Evolutionary conservation across 192 early-diverging fungal genomes (phyloP).

Genomic region (Backusella macrospora): DNA sequence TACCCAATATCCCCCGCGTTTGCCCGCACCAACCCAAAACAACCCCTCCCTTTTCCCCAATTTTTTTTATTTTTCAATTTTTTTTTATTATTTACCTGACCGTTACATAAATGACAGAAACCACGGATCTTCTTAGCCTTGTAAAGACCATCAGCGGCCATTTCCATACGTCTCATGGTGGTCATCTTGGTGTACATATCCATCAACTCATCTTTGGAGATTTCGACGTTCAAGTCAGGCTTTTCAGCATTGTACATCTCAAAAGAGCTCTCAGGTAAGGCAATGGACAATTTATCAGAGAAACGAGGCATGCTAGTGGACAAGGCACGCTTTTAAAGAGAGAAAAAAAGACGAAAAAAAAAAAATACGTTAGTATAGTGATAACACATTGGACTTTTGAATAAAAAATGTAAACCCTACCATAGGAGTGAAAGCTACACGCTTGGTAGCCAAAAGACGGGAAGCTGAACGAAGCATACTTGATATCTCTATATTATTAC

Average conservation of each 20-base stretch:
- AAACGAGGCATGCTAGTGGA: slow-evolving; percentile 28
- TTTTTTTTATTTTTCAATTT: slow-evolving; percentile 16
- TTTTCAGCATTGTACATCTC: slow-evolving; percentile 83
- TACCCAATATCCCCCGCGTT: slow-evolving; percentile 34
- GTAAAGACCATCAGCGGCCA: slow-evolving; percentile 92
- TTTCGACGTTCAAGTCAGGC: slow-evolving; percentile 63
- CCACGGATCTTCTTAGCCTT: slow-evolving; percentile 96
- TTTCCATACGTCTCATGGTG: slow-evolving; percentile 89
- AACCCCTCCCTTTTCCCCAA: slow-evolving; percentile 17
- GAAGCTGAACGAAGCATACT: slow-evolving; percentile 43
- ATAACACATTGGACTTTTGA: background rate
- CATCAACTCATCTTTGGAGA: slow-evolving; percentile 75
- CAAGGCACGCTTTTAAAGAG: slow-evolving; percentile 37
- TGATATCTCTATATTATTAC: slow-evolving; percentile 12
- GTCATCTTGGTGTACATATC: slow-evolving; percentile 89
- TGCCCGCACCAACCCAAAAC: slow-evolving; percentile 30
- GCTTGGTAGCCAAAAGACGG: slow-evolving; percentile 38
- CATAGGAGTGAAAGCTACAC: slow-evolving; percentile 27
- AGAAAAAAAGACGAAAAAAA: background rate
- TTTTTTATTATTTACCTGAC: slow-evolving; percentile 65
- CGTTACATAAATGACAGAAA: slow-evolving; percentile 98
- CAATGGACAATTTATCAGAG: slow-evolving; percentile 62
- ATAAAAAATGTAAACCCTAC: background rate
- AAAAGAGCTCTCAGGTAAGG: slow-evolving; percentile 73
- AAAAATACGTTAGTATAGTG: background rate